Conservation (phyloP, 257 asterid genomes). For the Scutellaria barbata region DNA sequence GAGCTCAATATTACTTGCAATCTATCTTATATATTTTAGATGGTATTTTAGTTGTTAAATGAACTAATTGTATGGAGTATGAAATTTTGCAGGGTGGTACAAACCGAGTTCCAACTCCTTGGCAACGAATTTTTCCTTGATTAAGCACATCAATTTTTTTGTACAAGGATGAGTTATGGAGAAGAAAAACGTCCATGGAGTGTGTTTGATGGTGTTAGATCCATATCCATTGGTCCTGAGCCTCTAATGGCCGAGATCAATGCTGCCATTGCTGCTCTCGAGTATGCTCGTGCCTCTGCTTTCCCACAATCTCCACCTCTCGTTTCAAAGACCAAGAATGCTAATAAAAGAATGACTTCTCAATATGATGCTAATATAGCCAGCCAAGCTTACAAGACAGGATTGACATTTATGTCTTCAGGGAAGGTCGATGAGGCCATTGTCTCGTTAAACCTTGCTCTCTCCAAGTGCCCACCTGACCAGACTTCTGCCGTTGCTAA, state of each 20-base stretch:
- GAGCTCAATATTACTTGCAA: neutral
- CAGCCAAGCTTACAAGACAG: constrained; percentile 62
- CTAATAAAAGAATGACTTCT: constrained; percentile 17
- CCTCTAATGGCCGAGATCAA: constrained; percentile 64
- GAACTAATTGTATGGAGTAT: neutral
- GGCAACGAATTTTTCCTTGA: neutral
- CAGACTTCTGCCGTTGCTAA: constrained; percentile 58
- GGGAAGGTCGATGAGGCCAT: constrained; percentile 58
- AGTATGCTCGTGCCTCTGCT: constrained; percentile 55
- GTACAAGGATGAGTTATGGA: constrained; percentile 46
- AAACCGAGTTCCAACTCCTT: neutral
- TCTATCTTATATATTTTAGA: neutral
- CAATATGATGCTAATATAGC: constrained; percentile 52
- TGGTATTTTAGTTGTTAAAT: constrained; percentile 2
- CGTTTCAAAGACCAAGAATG: constrained; percentile 27
- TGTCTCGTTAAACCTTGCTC: constrained; percentile 51
- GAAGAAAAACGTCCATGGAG: constrained; percentile 51
- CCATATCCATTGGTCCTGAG: constrained; percentile 50
- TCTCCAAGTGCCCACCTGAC: constrained; percentile 65
- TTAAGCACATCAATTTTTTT: neutral
- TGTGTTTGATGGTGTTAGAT: constrained; percentile 58
- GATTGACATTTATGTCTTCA: constrained; percentile 60
- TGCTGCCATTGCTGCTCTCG: constrained; percentile 62
- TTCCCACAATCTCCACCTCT: constrained; percentile 42
- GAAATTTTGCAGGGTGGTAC: constrained; percentile 21